Percentiles rank a stretch among this genome's conserved stretches.
These are phyloP conservation scores for Phtheirospermum japonicum DNA, from an alignment of 257 asterid species.

Conservation along the genomic window DNA sequence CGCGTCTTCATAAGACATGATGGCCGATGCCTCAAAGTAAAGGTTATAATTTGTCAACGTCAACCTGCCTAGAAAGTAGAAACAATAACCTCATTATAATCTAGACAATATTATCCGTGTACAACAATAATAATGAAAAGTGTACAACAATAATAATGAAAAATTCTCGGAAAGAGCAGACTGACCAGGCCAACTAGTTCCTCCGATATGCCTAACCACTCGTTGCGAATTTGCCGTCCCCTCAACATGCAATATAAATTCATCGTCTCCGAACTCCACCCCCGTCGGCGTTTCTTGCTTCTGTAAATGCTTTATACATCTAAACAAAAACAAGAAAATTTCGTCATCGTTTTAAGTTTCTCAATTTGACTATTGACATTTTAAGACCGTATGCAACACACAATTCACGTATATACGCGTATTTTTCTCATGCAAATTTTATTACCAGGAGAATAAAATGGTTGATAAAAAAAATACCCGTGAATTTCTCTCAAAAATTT, in stretches of 20 bases:
- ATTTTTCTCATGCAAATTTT: too few relatives aligned
- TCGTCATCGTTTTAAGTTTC: too few relatives aligned
- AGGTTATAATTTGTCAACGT: constrained; percentile 85
- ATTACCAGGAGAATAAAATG: too few relatives aligned
- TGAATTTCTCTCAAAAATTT: constrained; percentile 68
- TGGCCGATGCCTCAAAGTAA: constrained; percentile 82
- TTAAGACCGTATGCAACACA: too few relatives aligned
- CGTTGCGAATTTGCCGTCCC: constrained; percentile 80
- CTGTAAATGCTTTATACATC: constrained; percentile 72
- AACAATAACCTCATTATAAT: background rate
- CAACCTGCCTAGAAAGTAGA: constrained; percentile 80
- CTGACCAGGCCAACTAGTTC: constrained; percentile 94
- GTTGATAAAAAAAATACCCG: constrained; percentile 37
- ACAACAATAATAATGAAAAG: background rate
- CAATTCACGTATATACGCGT: too few relatives aligned
- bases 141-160: background rate
- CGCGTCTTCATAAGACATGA: constrained; percentile 69
- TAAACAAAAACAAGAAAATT: constrained; percentile 20
- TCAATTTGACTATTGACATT: too few relatives aligned
- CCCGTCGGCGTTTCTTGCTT: constrained; percentile 67
- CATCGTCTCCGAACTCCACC: constrained; percentile 60
- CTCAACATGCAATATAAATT: constrained; percentile 80
- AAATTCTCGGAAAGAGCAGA: constrained; percentile 1
- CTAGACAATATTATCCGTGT: background rate
- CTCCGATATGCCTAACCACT: constrained; percentile 93